Percentiles rank a stretch among this genome's conserved stretches.
phyloP scores from a whole-genome alignment of 2,329 filamentous ascomycete genomes.

The Albifimbria verrucaria region DNA sequence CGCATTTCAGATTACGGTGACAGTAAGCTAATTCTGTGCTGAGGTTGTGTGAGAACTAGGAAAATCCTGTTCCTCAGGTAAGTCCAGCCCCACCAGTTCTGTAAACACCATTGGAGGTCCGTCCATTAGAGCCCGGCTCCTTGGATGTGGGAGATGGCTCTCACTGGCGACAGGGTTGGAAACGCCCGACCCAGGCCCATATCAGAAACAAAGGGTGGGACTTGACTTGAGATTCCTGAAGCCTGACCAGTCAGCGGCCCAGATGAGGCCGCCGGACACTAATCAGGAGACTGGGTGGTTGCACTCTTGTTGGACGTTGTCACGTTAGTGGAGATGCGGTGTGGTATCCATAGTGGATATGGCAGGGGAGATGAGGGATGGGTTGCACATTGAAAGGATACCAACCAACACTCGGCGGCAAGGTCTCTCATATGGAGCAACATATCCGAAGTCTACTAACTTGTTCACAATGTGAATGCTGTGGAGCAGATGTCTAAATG shows the following conservation, averaged over 20 bases:
- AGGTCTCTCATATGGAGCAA: no score
- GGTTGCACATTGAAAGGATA: not conserved
- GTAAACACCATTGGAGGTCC: not conserved
- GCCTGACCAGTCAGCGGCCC: not conserved
- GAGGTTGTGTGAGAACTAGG: no score
- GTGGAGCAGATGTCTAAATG: no score
- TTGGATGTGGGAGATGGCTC: not conserved
- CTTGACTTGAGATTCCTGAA: not conserved
- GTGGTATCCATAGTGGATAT: not conserved
- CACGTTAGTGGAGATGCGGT: not conserved
- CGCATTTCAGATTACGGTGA: no score
- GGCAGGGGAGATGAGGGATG: not conserved
- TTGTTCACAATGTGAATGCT: no score
- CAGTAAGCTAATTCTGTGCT: no score
- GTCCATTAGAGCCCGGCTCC: not conserved
- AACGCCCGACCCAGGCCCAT: not conserved
- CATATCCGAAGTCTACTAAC: no score
- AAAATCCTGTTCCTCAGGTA: not conserved
- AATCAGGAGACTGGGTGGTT: no score
- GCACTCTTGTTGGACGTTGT: no score
- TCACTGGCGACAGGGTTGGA: not conserved
- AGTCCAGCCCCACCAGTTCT: not conserved
- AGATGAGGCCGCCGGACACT: no score
- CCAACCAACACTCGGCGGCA: not conserved
- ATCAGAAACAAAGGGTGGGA: not conserved